Conservation (phyloP, 2,329 filamentous ascomycete species). For the Talaromyces atroroseus region DNA sequence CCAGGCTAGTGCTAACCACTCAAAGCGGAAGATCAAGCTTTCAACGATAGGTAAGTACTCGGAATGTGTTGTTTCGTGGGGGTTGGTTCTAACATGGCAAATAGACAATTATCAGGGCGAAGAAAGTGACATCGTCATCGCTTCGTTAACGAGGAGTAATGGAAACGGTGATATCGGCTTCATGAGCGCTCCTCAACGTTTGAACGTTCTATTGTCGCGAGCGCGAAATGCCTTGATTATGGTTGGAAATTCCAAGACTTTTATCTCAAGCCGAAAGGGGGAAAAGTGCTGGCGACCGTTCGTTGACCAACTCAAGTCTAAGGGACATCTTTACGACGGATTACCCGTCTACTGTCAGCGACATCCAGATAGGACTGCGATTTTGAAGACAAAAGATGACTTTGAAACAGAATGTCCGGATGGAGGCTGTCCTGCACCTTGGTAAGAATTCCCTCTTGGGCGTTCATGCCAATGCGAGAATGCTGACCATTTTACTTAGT, state of each 20-base stretch:
- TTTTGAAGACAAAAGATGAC: slow-evolving; percentile 49
- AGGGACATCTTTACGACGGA: slow-evolving; percentile 53
- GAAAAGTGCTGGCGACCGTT: slow-evolving; percentile 53
- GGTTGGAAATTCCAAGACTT: slow-evolving; percentile 64
- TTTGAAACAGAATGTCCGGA: slow-evolving; percentile 62
- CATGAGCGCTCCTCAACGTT: slow-evolving; percentile 57
- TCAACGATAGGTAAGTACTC: slow-evolving; percentile 61
- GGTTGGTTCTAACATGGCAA: background rate
- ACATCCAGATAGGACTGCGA: slow-evolving; percentile 47
- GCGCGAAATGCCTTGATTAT: slow-evolving; percentile 63
- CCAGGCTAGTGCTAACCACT: slow-evolving; percentile 45
- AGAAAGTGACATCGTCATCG: slow-evolving; percentile 67
- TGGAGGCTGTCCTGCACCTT: slow-evolving; percentile 61
- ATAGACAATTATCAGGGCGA: slow-evolving; percentile 75
- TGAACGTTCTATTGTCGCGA: slow-evolving; percentile 66
- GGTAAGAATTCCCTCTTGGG: slow-evolving; percentile 41
- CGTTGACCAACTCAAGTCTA: slow-evolving; percentile 50
- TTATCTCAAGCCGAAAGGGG: slow-evolving; percentile 55
- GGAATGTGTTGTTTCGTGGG: background rate
- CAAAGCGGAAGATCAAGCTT: slow-evolving; percentile 52
- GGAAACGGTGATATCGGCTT: slow-evolving; percentile 61
- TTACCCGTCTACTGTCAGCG: slow-evolving; percentile 56
- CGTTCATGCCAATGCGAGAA: background rate
- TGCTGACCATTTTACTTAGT: slow-evolving; percentile 21
- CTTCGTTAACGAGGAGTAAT: slow-evolving; percentile 64